Evolutionary conservation across 495 filamentous ascomycete species (phyloP), one percentile per base, ranked within the genome.

Genomic region (Penicillium fimorum): DNA sequence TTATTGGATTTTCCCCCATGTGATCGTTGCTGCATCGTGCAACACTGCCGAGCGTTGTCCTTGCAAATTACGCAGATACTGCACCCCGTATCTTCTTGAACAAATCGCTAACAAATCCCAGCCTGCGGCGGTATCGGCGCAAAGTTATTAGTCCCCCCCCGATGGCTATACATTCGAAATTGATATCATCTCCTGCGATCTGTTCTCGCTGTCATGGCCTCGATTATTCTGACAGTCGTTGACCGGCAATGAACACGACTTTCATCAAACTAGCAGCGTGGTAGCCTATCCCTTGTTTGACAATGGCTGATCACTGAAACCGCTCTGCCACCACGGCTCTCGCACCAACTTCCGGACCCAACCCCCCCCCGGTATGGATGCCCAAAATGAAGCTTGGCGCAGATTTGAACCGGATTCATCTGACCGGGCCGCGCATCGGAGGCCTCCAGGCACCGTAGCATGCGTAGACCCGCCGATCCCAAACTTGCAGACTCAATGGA

Each of bases 81-180:
- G 35, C n/a, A 9, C 17, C 29, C 45, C 11, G 9, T 4, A 15
- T 25, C 22, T 15, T 49, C 43, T 44, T 41, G 27, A 25, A 30
- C 42, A 9, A 57, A 24, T 61, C 60, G 58, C 70, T 72, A 57
- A 72, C 56, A 13, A 45, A 48, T 49, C 40, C 44, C 57, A 79
- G 76, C 76, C 76, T 59, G 76, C 76, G 52, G 62, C 66, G 27
- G 76, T 79, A 54, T 79, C 76, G 45, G 76, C 76, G 9, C 76
- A 79, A 64, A 79, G 76, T 62, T 78, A 71, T 64, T 79, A 74
- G 56, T 62, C 46, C 35, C n/a, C 47, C 10, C 45, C 22, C 22
- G 45, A 54, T 58, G 43, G 53, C 56, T 51, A 44, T 51, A 62
- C 56, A 64, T 62, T 64, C 61, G 56, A 60, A 57, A 60, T 57